Evolutionary conservation across 345 rosid species (phyloP), one percentile per base, ranked within the genome.

Genomic region (Rhodamnia argentea): DNA sequence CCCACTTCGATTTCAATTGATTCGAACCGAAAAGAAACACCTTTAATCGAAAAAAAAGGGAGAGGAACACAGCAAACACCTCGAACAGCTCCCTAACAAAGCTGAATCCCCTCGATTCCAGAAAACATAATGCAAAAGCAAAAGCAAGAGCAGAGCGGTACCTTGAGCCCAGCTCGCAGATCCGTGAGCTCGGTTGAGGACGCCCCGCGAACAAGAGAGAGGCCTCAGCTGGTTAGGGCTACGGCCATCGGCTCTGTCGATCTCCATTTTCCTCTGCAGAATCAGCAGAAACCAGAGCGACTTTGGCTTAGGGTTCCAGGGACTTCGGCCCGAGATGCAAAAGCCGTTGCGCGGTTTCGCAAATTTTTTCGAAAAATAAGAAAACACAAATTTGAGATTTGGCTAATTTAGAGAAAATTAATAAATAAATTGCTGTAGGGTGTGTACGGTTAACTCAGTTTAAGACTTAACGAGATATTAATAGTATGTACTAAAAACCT

Each of bases 111-210:
- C 74, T 62, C 40, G 40, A 62, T 27, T 32, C 15, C 32, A 59
- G 40, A 62, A 62, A 52, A 52, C 84, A 56, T 7, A 44, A 57
- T 12, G 20, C 40, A 86, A 55, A 42, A 85, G 51, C 84, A 29
- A 83, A 37, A 24, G 11, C 62, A 24, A 76, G 52, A 53, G 16
- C 60, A 82, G 32, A 37, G 51, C 6, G 22, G 52, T 62, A 96
- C 99, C 99, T 93, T 96, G 99, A 52, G 94, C 91, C 99, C 99
- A 97, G 88, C 95, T 94, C 42, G 99, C 98, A 37, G 99, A 97
- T 83, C 99, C 99, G 90, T 97, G 98, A 76, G 99, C 95, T 57
- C 98, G 97, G 88, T 95, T 92, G 82, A 95, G 99, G 83, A 93
- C 89, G 87, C 90, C 93, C 62, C 94, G 96, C 26, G 96, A 90